phyloP scores from a whole-genome alignment of 305 asterid species.

The Solanum hybrid region DNA sequence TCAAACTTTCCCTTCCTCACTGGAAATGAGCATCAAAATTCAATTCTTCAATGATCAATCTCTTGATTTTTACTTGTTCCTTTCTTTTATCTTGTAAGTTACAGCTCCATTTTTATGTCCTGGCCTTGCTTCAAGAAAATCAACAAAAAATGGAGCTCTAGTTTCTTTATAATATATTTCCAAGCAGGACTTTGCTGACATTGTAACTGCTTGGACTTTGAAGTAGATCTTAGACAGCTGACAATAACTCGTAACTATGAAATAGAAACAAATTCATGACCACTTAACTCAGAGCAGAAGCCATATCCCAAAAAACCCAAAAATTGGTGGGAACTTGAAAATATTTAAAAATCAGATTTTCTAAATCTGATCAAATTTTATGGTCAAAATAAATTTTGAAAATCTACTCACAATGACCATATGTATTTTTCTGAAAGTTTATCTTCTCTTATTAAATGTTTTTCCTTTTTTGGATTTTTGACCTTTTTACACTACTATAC shows the following conservation, averaged over 20 bases:
- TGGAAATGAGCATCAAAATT: neutral
- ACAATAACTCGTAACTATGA: neutral
- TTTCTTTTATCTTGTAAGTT: neutral
- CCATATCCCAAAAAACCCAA: neutral
- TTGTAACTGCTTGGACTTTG: neutral
- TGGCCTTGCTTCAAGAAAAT: neutral
- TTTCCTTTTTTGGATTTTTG: neutral
- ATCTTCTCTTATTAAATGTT: neutral
- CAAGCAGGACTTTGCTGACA: neutral
- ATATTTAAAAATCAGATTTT: neutral
- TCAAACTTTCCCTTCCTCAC: neutral
- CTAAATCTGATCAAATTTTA: neutral
- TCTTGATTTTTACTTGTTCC: neutral
- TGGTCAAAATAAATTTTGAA: neutral
- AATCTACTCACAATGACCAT: neutral
- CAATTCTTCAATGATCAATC: neutral
- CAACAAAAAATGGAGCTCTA: neutral
- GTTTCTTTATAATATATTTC: neutral
- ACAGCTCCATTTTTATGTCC: neutral
- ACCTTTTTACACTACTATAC: neutral
- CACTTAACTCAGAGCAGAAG: neutral
- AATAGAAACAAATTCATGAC: neutral
- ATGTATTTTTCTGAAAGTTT: neutral
- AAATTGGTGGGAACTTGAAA: neutral
- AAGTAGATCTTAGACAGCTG: neutral